A percentile compares a stretch with the other conserved stretches of the same genome.
Conservation (phyloP, 208 protist species). For the Kentomonas sorsogonicus region DNA sequence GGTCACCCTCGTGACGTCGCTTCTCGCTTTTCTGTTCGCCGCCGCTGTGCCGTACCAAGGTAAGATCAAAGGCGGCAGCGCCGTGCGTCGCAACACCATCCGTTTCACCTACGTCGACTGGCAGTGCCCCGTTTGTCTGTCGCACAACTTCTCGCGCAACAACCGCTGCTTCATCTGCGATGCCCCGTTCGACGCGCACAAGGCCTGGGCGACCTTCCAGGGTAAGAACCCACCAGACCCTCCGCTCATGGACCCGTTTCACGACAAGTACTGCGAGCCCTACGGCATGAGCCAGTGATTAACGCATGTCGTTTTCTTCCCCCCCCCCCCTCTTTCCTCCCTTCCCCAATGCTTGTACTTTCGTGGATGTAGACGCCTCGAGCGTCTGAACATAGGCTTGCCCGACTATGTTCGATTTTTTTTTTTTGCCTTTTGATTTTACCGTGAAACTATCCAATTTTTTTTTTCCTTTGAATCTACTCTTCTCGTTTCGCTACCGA, state of each 20-base stretch:
- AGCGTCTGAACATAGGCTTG: no score
- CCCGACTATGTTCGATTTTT: no score
- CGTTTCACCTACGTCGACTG: slow-evolving; percentile 64
- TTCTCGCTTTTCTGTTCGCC: slow-evolving; percentile 35
- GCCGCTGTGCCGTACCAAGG: slow-evolving; percentile 30
- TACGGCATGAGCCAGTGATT: no score
- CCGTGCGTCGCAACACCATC: slow-evolving; percentile 49
- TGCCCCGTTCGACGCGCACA: slow-evolving; percentile 41
- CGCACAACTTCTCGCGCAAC: slow-evolving; percentile 63
- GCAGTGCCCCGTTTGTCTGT: slow-evolving; percentile 61
- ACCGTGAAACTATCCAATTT: no score
- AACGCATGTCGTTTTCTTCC: no score
- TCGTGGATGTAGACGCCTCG: no score
- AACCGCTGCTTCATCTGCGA: slow-evolving; percentile 66
- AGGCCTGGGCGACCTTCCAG: slow-evolving; percentile 52
- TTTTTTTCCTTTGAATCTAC: no score
- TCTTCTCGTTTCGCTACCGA: no score
- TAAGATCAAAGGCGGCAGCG: slow-evolving; percentile 22
- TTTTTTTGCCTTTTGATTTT: no score
- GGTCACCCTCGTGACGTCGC: no score
- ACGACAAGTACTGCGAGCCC: slow-evolving; percentile 37
- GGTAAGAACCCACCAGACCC: slow-evolving; percentile 25
- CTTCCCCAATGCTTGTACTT: no score
- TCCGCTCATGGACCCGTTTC: slow-evolving; percentile 64
- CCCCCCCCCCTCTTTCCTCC: not conserved